These are phyloP conservation scores for Penicillium palitans DNA, from an alignment of 2,329 filamentous ascomycete species.

Conservation along the genomic window DNA sequence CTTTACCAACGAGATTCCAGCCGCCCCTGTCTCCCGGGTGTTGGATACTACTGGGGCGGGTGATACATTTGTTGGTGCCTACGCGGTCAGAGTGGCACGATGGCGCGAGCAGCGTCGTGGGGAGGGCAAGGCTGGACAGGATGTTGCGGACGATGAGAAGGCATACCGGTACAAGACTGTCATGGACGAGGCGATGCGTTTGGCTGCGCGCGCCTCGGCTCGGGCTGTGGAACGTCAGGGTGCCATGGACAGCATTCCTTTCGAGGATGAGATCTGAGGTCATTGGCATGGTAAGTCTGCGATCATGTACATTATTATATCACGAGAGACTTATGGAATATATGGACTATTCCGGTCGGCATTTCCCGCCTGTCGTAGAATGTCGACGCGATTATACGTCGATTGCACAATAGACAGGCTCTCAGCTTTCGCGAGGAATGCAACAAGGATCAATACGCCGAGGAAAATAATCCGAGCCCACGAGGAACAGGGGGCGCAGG, in stretches of 20 bases:
- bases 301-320: slow-evolving; percentile 14
- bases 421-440: slow-evolving; percentile 3
- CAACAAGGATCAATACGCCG: not conserved
- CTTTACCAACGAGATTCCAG: slow-evolving; percentile 53
- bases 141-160: slow-evolving; percentile 38
- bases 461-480: slow-evolving; percentile 2
- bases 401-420: not conserved
- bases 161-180: slow-evolving; percentile 43
- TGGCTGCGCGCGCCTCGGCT: slow-evolving; percentile 48
- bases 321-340: not conserved
- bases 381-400: not conserved
- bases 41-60: slow-evolving; percentile 93
- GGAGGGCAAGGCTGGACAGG: slow-evolving; percentile 54
- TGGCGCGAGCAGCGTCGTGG: slow-evolving; percentile 43
- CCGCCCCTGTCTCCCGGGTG: slow-evolving; percentile 68
- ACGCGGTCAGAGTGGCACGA: slow-evolving; percentile 71
- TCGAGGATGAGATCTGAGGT: slow-evolving; percentile 45
- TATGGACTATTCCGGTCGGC: not conserved
- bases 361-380: not conserved
- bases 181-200: slow-evolving; percentile 47
- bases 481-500: slow-evolving; percentile 2
- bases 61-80: slow-evolving; percentile 90
- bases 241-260: slow-evolving; percentile 52
- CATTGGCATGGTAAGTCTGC: not conserved
- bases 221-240: slow-evolving; percentile 47